A percentile compares a stretch with the other conserved stretches of the same genome.
Conservation (phyloP, 2,329 filamentous ascomycete genomes). For the Claviceps arundinis region DNA sequence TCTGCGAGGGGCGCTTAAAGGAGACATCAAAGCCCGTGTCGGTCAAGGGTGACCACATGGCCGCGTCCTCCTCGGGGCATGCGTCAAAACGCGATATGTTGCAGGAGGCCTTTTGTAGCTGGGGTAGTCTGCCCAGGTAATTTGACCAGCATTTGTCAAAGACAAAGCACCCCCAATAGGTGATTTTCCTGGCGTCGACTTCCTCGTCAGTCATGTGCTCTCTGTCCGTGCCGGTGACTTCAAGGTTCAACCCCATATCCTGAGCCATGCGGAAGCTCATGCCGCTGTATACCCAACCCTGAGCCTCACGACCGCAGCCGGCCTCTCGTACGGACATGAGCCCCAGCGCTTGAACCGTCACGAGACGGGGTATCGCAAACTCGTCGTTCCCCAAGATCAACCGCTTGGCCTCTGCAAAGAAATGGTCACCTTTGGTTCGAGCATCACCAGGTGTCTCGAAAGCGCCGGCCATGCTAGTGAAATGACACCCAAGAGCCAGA, state of each 20-base stretch:
- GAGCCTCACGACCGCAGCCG: conserved; percentile 83
- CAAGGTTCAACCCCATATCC: conserved; percentile 83
- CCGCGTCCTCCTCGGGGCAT: conserved; percentile 76
- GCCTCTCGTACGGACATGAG: conserved; percentile 95
- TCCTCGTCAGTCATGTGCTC: conserved; percentile 62
- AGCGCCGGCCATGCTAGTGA: conserved; percentile 64
- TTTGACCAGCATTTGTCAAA: conserved; percentile 99
- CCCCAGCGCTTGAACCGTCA: conserved; percentile 84
- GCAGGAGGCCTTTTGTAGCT: conserved; percentile 65
- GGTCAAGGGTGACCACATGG: conserved; percentile 78
- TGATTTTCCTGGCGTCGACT: conserved; percentile 77
- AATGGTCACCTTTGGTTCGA: conserved; percentile 85
- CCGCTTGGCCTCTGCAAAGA: conserved; percentile 86
- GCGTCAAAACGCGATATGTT: conserved; percentile 84
- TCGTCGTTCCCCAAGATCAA: conserved; percentile 84
- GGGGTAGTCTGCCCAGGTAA: conserved; percentile 82
- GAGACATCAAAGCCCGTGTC: conserved; percentile 66
- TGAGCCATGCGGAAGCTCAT: conserved; percentile 98
- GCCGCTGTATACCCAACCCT: conserved; percentile 95
- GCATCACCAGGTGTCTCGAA: conserved; percentile 60
- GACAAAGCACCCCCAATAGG: conserved; percentile 96
- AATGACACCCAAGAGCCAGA: conserved; percentile 85
- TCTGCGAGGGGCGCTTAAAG: conserved; percentile 67
- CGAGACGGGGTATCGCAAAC: conserved; percentile 76
- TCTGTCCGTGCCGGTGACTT: conserved; percentile 53